These are phyloP conservation scores for Aureobasidium sp. DNA, from an alignment of 2,329 filamentous ascomycete species.

Conservation along the genomic window DNA sequence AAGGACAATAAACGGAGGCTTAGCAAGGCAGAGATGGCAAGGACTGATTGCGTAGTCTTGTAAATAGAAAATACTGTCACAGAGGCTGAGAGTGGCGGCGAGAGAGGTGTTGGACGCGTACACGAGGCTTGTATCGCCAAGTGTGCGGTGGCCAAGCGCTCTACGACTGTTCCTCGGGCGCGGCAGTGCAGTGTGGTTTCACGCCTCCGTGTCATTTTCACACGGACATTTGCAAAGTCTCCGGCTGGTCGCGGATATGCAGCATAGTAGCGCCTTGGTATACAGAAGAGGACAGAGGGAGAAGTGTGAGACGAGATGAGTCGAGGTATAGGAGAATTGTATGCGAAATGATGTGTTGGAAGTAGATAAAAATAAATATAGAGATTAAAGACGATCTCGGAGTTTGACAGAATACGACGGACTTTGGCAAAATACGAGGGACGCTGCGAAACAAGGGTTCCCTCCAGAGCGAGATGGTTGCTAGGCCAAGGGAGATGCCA, in stretches of 20 bases:
- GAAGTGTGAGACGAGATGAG: neutral
- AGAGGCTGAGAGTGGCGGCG: neutral
- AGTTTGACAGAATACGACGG: neutral
- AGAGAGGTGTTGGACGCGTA: neutral
- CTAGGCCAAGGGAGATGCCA: neutral
- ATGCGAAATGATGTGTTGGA: neutral
- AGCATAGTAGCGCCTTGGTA: neutral
- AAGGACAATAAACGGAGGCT: neutral
- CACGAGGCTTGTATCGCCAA: neutral
- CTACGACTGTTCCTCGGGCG: neutral
- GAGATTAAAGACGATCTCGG: neutral
- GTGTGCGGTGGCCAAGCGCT: neutral
- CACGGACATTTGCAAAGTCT: too few relatives aligned
- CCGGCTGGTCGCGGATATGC: neutral
- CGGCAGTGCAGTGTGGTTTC: neutral
- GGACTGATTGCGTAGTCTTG: conserved; percentile 6
- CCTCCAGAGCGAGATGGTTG: neutral
- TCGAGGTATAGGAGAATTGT: neutral
- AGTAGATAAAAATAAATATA: neutral
- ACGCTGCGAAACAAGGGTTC: neutral
- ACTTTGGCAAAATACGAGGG: neutral
- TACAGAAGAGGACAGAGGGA: neutral
- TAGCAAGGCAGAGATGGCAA: neutral
- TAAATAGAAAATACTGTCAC: neutral
- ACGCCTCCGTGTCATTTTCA: neutral